Percentiles rank a stretch among this genome's conserved stretches.
phyloP scores from a whole-genome alignment of 2,329 filamentous ascomycete species.

The Microcera coccophila region DNA sequence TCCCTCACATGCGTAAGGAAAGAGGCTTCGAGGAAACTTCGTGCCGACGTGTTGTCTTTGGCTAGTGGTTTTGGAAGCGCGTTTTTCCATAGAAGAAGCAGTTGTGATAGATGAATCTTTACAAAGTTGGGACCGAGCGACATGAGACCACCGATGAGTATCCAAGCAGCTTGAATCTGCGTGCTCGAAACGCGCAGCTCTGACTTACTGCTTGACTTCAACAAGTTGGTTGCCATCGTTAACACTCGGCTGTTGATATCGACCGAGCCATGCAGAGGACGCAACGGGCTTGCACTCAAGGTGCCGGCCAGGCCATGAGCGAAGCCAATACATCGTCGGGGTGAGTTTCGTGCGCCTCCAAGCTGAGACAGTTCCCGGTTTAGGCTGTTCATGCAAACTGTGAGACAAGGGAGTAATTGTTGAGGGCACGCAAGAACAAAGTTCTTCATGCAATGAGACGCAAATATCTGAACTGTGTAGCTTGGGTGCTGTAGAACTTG shows the following conservation, averaged over 20 bases:
- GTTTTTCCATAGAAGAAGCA: slow-evolving; percentile 95
- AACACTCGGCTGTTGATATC: slow-evolving; percentile 92
- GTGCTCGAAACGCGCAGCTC: slow-evolving; percentile 88
- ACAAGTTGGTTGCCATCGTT: slow-evolving; percentile 82
- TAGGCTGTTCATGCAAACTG: slow-evolving; percentile 94
- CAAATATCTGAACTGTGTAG: slow-evolving; percentile 91
- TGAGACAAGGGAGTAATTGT: slow-evolving; percentile 84
- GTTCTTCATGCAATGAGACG: slow-evolving; percentile 77
- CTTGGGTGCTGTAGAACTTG: slow-evolving; percentile 92
- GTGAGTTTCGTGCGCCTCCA: slow-evolving; percentile 69
- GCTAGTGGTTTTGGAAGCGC: slow-evolving; percentile 90
- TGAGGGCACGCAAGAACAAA: slow-evolving; percentile 90
- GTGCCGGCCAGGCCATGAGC: slow-evolving; percentile 88
- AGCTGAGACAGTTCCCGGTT: slow-evolving; percentile 80
- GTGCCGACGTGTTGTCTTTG: slow-evolving; percentile 81
- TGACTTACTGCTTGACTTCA: slow-evolving; percentile 88
- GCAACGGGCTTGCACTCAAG: slow-evolving; percentile 80
- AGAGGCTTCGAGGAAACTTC: slow-evolving; percentile 81
- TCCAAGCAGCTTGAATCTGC: slow-evolving; percentile 97
- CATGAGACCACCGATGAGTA: slow-evolving; percentile 93
- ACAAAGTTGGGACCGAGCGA: slow-evolving; percentile 95
- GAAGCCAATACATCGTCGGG: slow-evolving; percentile 81
- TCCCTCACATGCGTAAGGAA: slow-evolving; percentile 94
- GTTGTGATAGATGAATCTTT: slow-evolving; percentile 93
- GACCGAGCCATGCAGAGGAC: slow-evolving; percentile 89